A percentile compares a stretch with the other conserved stretches of the same genome.
These are phyloP conservation scores for Phytopythium ostracodes DNA, from an alignment of 352 stramenopile genomes.

Conservation along the genomic window DNA sequence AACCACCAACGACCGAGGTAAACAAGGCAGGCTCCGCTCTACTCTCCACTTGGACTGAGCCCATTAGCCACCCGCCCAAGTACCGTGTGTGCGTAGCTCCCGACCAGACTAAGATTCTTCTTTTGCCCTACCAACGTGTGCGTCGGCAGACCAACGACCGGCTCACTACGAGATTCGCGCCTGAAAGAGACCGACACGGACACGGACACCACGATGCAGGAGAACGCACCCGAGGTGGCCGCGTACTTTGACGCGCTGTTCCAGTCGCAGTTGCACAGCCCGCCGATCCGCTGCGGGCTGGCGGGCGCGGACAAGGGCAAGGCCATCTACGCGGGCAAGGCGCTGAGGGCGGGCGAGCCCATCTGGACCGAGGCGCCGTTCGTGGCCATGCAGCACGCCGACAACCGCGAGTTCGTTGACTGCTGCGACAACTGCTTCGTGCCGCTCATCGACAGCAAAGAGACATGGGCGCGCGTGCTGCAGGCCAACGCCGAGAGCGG, in stretches of 20 bases:
- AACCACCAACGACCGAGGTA: no score
- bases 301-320: constrained; percentile 64
- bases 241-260: constrained; percentile 66
- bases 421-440: constrained; percentile 82
- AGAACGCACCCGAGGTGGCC: constrained; percentile 34
- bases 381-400: constrained; percentile 67
- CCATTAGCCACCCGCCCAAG: no score
- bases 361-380: constrained; percentile 60
- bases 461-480: constrained; percentile 52
- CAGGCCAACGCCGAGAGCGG: constrained; percentile 33
- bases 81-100: no score
- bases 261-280: constrained; percentile 39
- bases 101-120: no score
- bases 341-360: constrained; percentile 53
- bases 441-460: constrained; percentile 59
- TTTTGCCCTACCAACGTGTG: no score
- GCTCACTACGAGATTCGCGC: neutral
- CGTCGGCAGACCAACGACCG: no score
- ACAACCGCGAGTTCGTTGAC: constrained; percentile 80
- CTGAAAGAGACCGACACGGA: neutral
- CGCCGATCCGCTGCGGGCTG: constrained; percentile 50
- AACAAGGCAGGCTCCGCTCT: no score
- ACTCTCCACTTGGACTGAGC: no score
- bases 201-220: constrained; percentile 20
- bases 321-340: constrained; percentile 55